These are phyloP conservation scores for Thielaviopsis punctulata DNA, from an alignment of 2,329 filamentous ascomycete species.

Conservation along the genomic window DNA sequence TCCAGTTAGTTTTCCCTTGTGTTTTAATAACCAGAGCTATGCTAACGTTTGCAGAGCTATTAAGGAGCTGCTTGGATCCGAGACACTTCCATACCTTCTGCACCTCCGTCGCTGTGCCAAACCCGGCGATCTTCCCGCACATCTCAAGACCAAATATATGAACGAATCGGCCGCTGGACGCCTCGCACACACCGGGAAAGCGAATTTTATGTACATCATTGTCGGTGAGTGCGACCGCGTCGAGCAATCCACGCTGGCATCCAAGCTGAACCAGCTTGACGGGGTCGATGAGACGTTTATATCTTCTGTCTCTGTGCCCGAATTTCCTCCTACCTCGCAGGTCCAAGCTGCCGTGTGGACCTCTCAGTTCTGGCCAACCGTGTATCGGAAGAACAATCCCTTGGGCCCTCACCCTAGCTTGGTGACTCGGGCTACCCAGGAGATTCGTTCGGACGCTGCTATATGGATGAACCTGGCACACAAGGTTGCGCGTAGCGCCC, in stretches of 20 bases:
- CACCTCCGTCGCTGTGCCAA: constrained; percentile 66
- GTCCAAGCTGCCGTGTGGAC: constrained; percentile 61
- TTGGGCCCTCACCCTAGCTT: constrained; percentile 68
- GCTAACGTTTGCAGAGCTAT: constrained; percentile 6
- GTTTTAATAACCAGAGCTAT: not conserved
- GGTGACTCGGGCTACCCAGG: constrained; percentile 50
- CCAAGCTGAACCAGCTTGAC: constrained; percentile 2
- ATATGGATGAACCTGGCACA: constrained; percentile 53
- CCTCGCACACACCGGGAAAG: constrained; percentile 41
- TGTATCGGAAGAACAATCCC: constrained; percentile 76
- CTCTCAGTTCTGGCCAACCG: constrained; percentile 62
- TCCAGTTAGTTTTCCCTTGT: constrained; percentile 7
- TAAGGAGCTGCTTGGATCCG: constrained; percentile 21
- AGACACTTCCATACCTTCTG: constrained; percentile 45
- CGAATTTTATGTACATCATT: constrained; percentile 42
- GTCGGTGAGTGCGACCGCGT: constrained; percentile 25
- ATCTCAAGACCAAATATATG: constrained; percentile 45
- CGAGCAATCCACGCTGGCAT: constrained; percentile 27
- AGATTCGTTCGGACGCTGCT: constrained; percentile 45
- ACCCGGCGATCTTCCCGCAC: constrained; percentile 46
- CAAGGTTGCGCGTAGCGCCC: constrained; percentile 42
- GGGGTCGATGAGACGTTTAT: constrained; percentile 39
- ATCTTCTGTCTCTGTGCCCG: constrained; percentile 48
- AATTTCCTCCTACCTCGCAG: constrained; percentile 57
- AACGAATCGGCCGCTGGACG: constrained; percentile 36